Conservation (phyloP, 129 eudicot species). For the Arctium minus region DNA sequence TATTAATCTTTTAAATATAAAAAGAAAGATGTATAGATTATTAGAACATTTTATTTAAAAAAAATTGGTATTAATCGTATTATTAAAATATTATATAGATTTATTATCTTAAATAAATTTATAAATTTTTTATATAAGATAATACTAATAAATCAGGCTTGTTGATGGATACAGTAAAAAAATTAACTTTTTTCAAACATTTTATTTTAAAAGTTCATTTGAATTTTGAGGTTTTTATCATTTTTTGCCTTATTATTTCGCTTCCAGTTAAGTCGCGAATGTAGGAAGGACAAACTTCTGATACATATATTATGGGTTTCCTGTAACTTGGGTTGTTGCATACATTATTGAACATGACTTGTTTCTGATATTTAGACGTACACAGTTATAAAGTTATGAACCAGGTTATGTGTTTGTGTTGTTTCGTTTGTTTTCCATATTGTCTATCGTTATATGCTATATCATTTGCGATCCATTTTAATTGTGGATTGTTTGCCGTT, state of each 20-base stretch:
- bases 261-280: not conserved
- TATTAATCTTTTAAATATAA: no score
- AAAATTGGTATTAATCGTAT: not conserved
- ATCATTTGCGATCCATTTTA: not conserved
- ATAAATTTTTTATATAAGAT: no score
- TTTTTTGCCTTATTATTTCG: not conserved
- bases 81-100: not conserved
- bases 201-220: no score
- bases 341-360: not conserved
- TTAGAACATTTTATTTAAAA: no score
- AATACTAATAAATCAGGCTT: no score
- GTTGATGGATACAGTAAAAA: no score
- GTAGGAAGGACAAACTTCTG: not conserved
- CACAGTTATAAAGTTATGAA: not conserved
- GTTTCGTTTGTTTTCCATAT: not conserved
- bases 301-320: not conserved
- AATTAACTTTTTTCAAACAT: no score
- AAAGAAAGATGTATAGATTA: no score
- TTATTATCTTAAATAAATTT: no score
- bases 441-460: not conserved
- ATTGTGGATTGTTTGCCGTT: not conserved
- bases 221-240: no score
- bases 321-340: no score
- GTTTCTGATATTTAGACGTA: not conserved
- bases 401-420: not conserved